These are phyloP conservation scores for Seminavis robusta DNA, from an alignment of 108 stramenopile genomes.

Conservation along the genomic window DNA sequence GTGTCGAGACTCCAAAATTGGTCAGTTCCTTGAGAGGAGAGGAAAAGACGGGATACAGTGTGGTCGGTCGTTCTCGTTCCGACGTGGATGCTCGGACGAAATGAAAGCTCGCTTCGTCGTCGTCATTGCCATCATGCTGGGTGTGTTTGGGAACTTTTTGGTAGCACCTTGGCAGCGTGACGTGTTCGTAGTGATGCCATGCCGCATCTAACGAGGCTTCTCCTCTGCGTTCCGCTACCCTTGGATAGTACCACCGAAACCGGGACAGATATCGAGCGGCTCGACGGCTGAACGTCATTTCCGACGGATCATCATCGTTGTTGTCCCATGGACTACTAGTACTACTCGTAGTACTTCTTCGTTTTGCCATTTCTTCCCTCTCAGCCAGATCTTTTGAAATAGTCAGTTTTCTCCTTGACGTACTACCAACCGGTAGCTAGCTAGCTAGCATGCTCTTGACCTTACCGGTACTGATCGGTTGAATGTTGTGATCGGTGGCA, in stretches of 20 bases:
- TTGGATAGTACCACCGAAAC: neutral
- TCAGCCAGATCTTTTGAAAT: no score
- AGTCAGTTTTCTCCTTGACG: no score
- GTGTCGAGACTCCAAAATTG: conserved; percentile 16
- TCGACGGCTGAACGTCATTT: conserved; percentile 1
- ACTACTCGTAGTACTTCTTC: no score
- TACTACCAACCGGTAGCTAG: no score
- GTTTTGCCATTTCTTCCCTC: no score
- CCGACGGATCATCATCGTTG: neutral
- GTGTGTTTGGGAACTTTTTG: neutral
- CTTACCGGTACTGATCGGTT: no score
- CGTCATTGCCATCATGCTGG: neutral
- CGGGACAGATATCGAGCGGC: neutral
- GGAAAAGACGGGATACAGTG: conserved; percentile 14
- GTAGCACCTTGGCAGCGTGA: conserved; percentile 9
- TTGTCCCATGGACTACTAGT: no score
- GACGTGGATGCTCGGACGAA: conserved; percentile 6
- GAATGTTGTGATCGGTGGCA: no score
- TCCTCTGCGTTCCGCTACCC: neutral
- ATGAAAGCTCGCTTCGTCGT: neutral
- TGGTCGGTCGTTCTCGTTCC: conserved; percentile 13
- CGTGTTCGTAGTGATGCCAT: conserved; percentile 35
- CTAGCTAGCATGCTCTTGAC: no score
- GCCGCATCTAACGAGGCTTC: conserved; percentile 13
- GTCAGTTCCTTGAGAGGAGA: conserved; percentile 3